Percentiles rank a stretch among this genome's conserved stretches.
These are phyloP conservation scores for Hypsizygus ulmarius DNA, from an alignment of 1,284 basidiomycete species.

Conservation along the genomic window DNA sequence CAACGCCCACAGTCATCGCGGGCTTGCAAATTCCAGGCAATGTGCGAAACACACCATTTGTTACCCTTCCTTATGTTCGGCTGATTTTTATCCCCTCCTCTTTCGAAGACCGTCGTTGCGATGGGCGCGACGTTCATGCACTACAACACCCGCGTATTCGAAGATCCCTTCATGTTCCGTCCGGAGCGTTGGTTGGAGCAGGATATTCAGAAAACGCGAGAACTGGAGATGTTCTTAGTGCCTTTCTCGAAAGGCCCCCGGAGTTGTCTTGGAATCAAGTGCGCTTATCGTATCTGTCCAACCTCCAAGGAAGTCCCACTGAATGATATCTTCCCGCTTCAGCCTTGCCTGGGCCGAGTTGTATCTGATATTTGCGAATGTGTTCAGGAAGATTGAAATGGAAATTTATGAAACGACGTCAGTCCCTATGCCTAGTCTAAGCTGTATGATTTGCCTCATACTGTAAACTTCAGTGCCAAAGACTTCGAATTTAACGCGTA, in stretches of 20 bases:
- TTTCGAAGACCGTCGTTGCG: constrained; percentile 19
- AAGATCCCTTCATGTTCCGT: constrained; percentile 32
- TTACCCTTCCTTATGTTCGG: neutral
- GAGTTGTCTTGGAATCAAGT: constrained; percentile 27
- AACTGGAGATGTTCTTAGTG: constrained; percentile 28
- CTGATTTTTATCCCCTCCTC: neutral
- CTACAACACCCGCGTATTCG: constrained; percentile 25
- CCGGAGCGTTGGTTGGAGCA: constrained; percentile 34
- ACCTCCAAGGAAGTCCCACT: no score
- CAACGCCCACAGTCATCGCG: constrained; percentile 19
- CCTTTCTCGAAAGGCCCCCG: constrained; percentile 35
- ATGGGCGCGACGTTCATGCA: constrained; percentile 30
- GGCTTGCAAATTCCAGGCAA: constrained; percentile 24
- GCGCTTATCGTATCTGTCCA: neutral
- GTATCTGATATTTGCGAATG: constrained; percentile 32
- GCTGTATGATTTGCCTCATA: no score
- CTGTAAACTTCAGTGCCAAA: no score
- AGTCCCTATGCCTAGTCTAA: neutral
- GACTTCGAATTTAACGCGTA: no score
- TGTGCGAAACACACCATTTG: constrained; percentile 20
- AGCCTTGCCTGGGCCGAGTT: constrained; percentile 30
- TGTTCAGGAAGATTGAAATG: constrained; percentile 36
- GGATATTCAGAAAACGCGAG: constrained; percentile 6
- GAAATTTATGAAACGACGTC: constrained; percentile 27
- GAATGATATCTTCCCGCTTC: no score